phyloP scores from a whole-genome alignment of 1,284 basidiomycete genomes.

The Erythrobasidium hasegawianum region DNA sequence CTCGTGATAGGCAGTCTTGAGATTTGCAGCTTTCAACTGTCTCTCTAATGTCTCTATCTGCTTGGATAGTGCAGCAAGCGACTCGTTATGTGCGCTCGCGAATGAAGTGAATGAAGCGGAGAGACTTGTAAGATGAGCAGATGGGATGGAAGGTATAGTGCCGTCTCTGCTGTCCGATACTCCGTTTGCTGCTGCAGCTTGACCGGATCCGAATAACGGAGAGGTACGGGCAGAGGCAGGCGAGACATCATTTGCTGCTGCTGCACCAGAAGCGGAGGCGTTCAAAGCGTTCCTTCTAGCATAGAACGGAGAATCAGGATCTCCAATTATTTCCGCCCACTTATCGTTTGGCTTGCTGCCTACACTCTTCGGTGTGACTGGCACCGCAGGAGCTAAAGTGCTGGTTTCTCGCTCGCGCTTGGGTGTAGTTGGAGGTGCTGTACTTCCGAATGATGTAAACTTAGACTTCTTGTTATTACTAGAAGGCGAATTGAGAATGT shows the following conservation, averaged over 20 bases:
- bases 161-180: conserved; percentile 10
- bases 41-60: conserved; percentile 14
- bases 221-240: conserved; percentile 18
- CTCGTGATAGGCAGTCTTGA: conserved; percentile 6
- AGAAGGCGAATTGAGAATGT: too few species aligned
- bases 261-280: background rate
- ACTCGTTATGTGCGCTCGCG: conserved; percentile 1
- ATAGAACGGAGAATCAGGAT: conserved; percentile 24
- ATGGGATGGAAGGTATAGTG: conserved; percentile 10
- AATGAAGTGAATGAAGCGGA: conserved; percentile 8
- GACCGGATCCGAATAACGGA: conserved; percentile 2
- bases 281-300: conserved; percentile 23
- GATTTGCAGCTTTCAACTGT: conserved; percentile 22
- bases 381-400: conserved; percentile 21
- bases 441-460: conserved; percentile 24
- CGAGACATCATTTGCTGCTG: background rate
- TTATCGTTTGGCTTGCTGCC: conserved; percentile 1
- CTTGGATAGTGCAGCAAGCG: conserved; percentile 8
- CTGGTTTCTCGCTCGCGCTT: conserved; percentile 1
- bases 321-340: conserved; percentile 26
- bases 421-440: conserved; percentile 14
- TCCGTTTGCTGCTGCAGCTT: background rate
- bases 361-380: conserved; percentile 12
- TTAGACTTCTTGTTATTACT: conserved; percentile 10
- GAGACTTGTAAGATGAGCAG: conserved; percentile 3